phyloP scores from a whole-genome alignment of 2,329 filamentous ascomycete genomes.

The Epicoccum sorghinum region DNA sequence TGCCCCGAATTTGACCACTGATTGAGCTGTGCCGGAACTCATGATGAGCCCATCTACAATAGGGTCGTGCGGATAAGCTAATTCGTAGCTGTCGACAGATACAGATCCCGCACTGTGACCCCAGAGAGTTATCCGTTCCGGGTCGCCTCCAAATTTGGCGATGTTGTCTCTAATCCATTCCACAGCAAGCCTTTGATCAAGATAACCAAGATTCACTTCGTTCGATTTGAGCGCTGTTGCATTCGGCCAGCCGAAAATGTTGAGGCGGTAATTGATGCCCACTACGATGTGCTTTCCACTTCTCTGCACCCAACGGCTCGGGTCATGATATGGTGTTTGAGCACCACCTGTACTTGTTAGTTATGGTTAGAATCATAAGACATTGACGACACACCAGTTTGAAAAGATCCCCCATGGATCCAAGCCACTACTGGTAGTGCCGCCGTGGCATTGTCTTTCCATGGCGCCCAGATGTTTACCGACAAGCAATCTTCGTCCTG shows the following conservation, averaged over 20 bases:
- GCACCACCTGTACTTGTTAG: conserved; percentile 44
- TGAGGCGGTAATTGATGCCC: conserved; percentile 45
- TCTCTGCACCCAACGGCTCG: conserved; percentile 37
- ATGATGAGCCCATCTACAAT: conserved; percentile 51
- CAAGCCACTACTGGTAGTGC: conserved; percentile 54
- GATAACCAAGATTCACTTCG: conserved; percentile 47
- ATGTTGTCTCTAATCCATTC: conserved; percentile 49
- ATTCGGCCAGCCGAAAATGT: conserved; percentile 50
- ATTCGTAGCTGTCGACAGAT: conserved; percentile 33
- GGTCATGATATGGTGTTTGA: conserved; percentile 48
- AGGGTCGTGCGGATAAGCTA: conserved; percentile 53
- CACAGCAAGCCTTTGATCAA: conserved; percentile 37
- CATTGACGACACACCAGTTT: conserved; percentile 18
- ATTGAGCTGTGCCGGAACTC: background rate
- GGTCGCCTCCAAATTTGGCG: conserved; percentile 31
- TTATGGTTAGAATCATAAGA: background rate
- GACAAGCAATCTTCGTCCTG: conserved; percentile 55
- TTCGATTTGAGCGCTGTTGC: conserved; percentile 32
- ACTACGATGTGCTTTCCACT: conserved; percentile 45
- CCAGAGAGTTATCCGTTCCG: conserved; percentile 40
- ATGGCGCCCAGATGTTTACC: conserved; percentile 54
- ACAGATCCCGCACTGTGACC: conserved; percentile 39
- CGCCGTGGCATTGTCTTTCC: conserved; percentile 14
- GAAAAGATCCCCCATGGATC: conserved; percentile 56
- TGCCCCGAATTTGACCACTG: background rate